phyloP scores from a whole-genome alignment of 495 filamentous ascomycete species.

The Penicillium canariense region DNA sequence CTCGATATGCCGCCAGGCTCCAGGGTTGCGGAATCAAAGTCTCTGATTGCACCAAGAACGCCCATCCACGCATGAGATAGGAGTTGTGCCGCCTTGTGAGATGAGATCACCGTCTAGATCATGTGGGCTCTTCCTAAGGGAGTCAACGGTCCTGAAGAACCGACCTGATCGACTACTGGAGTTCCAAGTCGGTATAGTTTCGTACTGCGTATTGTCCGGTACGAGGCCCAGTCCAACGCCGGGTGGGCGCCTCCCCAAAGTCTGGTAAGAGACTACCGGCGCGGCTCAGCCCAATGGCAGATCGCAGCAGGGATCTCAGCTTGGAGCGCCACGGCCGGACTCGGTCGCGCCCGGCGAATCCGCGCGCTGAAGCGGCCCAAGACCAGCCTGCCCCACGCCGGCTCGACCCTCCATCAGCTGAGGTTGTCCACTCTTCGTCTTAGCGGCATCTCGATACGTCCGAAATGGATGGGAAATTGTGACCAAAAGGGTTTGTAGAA shows the following conservation, averaged over 20 bases:
- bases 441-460: constrained; percentile 23
- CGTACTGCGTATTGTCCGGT: constrained; percentile 3
- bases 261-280: constrained; percentile 19
- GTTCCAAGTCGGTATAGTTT: background rate
- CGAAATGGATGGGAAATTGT: constrained; percentile 11
- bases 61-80: constrained; percentile 6
- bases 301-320: constrained; percentile 34
- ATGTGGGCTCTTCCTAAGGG: background rate
- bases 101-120: constrained; percentile 22
- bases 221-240: too few relatives aligned
- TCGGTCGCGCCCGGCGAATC: constrained; percentile 26
- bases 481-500: too few relatives aligned
- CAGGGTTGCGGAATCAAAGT: constrained; percentile 16
- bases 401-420: constrained; percentile 35
- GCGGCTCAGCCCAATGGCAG: constrained; percentile 32
- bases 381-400: constrained; percentile 28
- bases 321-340: constrained; percentile 19
- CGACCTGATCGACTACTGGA: background rate
- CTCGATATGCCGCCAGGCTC: constrained; percentile 29
- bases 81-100: constrained; percentile 13
- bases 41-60: constrained; percentile 17
- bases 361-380: constrained; percentile 24
- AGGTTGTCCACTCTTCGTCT: constrained; percentile 13
- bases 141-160: constrained; percentile 15
- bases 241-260: constrained; percentile 24